A percentile compares a stretch with the other conserved stretches of the same genome.
These are phyloP conservation scores for Fusarium floridanum DNA, from an alignment of 2,329 filamentous ascomycete species.

Conservation along the genomic window DNA sequence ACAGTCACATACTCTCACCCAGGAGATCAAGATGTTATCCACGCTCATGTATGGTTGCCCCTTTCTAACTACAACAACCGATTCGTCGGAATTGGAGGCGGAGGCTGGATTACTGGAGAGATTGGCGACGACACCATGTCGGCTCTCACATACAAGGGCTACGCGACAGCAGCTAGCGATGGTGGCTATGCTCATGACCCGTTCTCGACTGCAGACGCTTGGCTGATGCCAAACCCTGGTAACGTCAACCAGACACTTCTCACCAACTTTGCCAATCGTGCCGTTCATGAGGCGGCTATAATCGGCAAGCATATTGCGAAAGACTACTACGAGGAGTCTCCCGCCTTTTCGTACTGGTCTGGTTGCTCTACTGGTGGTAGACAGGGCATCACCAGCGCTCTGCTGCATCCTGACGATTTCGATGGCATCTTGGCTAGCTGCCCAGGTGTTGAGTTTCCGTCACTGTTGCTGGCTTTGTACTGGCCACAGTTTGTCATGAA, in stretches of 20 bases:
- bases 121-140: not conserved
- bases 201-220: not conserved
- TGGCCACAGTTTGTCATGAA: constrained; percentile 23
- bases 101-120: constrained; percentile 2
- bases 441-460: constrained; percentile 1
- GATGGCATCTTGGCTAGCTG: constrained; percentile 7
- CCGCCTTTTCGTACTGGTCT: constrained; percentile 10
- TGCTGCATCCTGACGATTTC: not conserved
- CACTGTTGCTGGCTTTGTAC: not conserved
- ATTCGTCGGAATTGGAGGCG: constrained; percentile 7
- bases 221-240: not conserved
- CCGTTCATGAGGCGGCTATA: not conserved
- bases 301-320: not conserved
- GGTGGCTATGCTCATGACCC: not conserved
- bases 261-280: constrained; percentile 1
- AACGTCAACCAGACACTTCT: not conserved
- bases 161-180: not conserved
- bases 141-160: not conserved
- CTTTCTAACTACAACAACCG: constrained; percentile 6
- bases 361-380: constrained; percentile 18
- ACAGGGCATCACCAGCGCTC: constrained; percentile 2
- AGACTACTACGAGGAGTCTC: not conserved
- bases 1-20: constrained; percentile 1
- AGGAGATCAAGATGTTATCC: not conserved
- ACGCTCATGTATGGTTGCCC: constrained; percentile 1